Evolutionary conservation across 768 basidiomycete species (phyloP).

Genomic region (Antrodiella citrinella): DNA sequence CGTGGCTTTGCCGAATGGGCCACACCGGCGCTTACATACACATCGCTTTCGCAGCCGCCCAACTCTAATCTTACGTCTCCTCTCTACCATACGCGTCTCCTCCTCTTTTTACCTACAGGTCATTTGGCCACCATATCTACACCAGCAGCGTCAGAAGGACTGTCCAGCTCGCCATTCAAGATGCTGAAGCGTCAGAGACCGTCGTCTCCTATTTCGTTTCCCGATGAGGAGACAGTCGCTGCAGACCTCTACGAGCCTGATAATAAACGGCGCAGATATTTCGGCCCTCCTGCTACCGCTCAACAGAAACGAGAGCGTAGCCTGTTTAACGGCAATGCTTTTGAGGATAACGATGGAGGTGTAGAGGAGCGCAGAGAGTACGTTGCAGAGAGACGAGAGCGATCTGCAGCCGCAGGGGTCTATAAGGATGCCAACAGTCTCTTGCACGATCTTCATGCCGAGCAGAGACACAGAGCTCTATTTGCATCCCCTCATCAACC

Average conservation of each 20-base stretch:
- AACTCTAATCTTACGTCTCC: neutral
- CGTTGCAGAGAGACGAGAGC: conserved; percentile 3
- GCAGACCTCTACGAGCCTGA: conserved; percentile 10
- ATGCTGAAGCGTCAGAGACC: conserved; percentile 54
- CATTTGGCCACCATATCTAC: neutral
- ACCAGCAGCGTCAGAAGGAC: neutral
- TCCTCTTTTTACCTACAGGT: neutral
- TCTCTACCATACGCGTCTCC: too few species aligned
- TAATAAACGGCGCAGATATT: conserved; percentile 10
- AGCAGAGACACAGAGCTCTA: conserved; percentile 55
- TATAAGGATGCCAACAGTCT: conserved; percentile 59
- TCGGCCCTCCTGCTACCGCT: neutral
- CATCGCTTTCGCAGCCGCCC: neutral
- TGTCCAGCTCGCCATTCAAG: neutral
- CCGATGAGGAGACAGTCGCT: neutral
- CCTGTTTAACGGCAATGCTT: conserved; percentile 13
- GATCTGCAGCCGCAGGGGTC: conserved; percentile 21
- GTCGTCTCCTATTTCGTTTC: conserved; percentile 30
- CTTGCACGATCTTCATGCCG: conserved; percentile 62
- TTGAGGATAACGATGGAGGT: conserved; percentile 8
- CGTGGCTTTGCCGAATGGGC: neutral
- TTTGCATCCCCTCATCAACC: conserved; percentile 14
- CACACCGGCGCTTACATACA: neutral
- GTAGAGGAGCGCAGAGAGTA: conserved; percentile 6
- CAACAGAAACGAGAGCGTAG: neutral